Percentiles rank a stretch among this genome's conserved stretches.
Evolutionary conservation across 257 asterid species (phyloP).

Genomic region (Solanum rostratum): DNA sequence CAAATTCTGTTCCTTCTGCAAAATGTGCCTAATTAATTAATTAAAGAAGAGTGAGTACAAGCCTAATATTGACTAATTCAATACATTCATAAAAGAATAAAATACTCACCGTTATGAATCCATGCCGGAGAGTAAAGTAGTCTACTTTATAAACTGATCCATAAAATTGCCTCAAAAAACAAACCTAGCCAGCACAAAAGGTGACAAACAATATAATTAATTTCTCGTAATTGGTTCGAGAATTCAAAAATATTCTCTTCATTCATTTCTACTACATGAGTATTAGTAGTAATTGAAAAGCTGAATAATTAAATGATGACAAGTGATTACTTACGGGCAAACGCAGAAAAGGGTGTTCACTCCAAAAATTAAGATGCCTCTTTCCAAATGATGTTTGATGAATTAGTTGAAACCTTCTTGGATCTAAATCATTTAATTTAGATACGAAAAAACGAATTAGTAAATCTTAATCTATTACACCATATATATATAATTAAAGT

Average conservation of each 20-base stretch:
- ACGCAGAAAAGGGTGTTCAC: slow-evolving; percentile 39
- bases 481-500: background rate
- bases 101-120: slow-evolving; percentile 46
- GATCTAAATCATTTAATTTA: slow-evolving; percentile 19
- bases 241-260: background rate
- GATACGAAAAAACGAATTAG: background rate
- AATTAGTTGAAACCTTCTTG: slow-evolving; percentile 53
- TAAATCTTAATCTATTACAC: background rate
- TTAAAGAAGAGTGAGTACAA: background rate
- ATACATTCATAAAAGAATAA: background rate
- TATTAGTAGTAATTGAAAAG: background rate
- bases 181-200: slow-evolving; percentile 28
- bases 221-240: background rate
- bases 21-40: slow-evolving; percentile 56
- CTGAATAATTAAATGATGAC: background rate
- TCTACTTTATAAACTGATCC: slow-evolving; percentile 57
- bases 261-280: background rate
- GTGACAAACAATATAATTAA: background rate
- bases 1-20: slow-evolving; percentile 35
- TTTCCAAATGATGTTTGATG: slow-evolving; percentile 71
- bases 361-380: slow-evolving; percentile 63
- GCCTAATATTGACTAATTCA: background rate
- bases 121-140: slow-evolving; percentile 65
- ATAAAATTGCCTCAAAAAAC: slow-evolving; percentile 56
- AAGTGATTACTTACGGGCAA: slow-evolving; percentile 29